Conservation (phyloP, 768 basidiomycete species). For the Sporobolomyces roseus region DNA sequence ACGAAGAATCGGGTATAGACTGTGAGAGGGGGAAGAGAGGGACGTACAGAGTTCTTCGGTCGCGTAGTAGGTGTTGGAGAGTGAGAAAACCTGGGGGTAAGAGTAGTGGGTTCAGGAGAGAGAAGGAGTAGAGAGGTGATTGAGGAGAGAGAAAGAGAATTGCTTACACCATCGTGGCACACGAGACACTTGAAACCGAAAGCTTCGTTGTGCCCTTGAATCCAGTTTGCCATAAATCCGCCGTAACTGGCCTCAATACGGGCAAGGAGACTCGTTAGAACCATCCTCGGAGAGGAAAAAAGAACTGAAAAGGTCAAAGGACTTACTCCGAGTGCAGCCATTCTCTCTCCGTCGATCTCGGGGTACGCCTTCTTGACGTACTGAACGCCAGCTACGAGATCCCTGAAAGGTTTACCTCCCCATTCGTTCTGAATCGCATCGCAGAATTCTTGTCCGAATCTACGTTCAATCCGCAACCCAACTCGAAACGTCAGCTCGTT, state of each 20-base stretch:
- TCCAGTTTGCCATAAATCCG: conserved; percentile 54
- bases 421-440: conserved; percentile 49
- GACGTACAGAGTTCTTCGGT: conserved; percentile 84
- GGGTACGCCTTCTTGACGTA: conserved; percentile 44
- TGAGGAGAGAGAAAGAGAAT: not conserved
- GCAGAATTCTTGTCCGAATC: conserved; percentile 46
- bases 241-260: conserved; percentile 37
- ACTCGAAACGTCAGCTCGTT: too few relatives aligned
- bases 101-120: not conserved
- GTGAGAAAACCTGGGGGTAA: not conserved
- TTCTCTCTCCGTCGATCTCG: conserved; percentile 50
- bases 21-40: too few relatives aligned
- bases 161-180: conserved; percentile 71
- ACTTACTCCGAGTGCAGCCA: conserved; percentile 57
- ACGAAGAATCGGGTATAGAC: too few relatives aligned
- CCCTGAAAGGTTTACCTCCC: conserved; percentile 49
- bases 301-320: not conserved
- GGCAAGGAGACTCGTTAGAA: conserved; percentile 47
- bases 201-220: conserved; percentile 83
- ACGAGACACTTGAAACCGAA: conserved; percentile 88
- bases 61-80: conserved; percentile 67
- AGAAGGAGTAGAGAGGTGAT: conserved; percentile 1
- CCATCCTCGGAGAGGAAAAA: not conserved
- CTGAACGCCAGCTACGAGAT: conserved; percentile 49
- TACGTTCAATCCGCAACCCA: too few relatives aligned